These are phyloP conservation scores for Penicillium sp. DNA, from an alignment of 2,329 filamentous ascomycete genomes.

Conservation along the genomic window DNA sequence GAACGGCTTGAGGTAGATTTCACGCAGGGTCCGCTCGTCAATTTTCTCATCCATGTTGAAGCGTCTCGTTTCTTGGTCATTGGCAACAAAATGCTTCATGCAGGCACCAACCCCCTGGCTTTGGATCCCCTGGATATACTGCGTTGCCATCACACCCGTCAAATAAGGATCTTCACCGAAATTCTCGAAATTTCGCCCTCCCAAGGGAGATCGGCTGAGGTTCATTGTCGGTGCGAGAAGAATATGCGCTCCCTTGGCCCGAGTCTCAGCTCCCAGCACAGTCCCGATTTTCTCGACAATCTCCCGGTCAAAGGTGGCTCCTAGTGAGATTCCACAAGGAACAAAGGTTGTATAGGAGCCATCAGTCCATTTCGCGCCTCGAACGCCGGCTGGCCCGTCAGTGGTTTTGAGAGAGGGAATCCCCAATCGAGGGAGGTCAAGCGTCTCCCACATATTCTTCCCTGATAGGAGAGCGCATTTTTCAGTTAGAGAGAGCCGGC, in stretches of 20 bases:
- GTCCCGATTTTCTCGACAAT: neutral
- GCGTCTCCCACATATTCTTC: no score
- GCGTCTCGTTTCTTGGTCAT: conserved; percentile 15
- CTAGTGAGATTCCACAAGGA: neutral
- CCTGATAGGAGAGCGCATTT: no score
- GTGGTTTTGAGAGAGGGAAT: no score
- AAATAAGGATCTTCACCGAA: conserved; percentile 24
- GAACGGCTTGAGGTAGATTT: conserved; percentile 23
- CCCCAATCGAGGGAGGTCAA: no score
- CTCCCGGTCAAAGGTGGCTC: neutral
- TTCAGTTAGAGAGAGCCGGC: no score
- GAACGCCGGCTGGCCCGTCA: neutral
- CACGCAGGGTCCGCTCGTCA: conserved; percentile 14
- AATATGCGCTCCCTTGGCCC: neutral
- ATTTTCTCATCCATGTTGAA: conserved; percentile 7
- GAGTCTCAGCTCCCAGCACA: neutral
- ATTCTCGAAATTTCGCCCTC: conserved; percentile 23
- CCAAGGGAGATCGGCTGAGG: conserved; percentile 5
- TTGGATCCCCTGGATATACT: conserved; percentile 14
- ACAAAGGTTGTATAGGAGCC: neutral
- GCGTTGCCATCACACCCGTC: conserved; percentile 4
- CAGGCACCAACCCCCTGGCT: conserved; percentile 7
- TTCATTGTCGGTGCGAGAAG: neutral
- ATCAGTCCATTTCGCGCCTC: neutral
- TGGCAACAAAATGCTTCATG: conserved; percentile 24